Evolutionary conservation across 2,329 filamentous ascomycete genomes (phyloP).

Genomic region (Stagonosporopsis rhizophila): DNA sequence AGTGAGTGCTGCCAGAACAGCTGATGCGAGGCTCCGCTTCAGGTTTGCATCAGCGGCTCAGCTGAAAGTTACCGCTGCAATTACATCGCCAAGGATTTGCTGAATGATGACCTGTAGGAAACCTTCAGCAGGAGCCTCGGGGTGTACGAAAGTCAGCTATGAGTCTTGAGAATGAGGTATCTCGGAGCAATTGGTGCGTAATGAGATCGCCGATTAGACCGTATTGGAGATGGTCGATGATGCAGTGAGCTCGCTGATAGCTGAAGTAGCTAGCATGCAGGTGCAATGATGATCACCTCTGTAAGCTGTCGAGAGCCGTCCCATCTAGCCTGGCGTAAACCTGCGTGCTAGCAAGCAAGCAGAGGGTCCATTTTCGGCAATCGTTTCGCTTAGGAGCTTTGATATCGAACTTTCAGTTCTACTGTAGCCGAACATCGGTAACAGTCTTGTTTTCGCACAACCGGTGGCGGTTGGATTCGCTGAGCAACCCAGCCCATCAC

Average conservation of each 20-base stretch:
- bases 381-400: background rate
- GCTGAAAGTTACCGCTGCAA: background rate
- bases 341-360: too few species aligned
- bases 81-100: background rate
- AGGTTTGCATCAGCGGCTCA: background rate
- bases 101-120: background rate
- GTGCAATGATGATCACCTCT: background rate
- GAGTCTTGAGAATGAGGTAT: too few species aligned
- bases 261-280: background rate
- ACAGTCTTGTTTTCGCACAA: background rate
- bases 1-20: background rate
- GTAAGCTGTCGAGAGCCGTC: background rate
- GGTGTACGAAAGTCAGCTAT: too few species aligned
- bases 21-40: background rate
- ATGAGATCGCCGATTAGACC: constrained; percentile 15
- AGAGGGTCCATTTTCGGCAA: background rate
- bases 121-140: too few species aligned
- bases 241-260: constrained; percentile 1
- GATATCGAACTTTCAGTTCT: background rate
- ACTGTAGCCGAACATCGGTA: background rate
- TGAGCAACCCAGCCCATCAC: background rate
- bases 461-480: background rate
- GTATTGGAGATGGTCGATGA: constrained; percentile 1
- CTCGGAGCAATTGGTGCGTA: background rate
- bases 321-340: background rate